phyloP scores from a whole-genome alignment of 1,284 basidiomycete species.

The Coriolopsis trogii region DNA sequence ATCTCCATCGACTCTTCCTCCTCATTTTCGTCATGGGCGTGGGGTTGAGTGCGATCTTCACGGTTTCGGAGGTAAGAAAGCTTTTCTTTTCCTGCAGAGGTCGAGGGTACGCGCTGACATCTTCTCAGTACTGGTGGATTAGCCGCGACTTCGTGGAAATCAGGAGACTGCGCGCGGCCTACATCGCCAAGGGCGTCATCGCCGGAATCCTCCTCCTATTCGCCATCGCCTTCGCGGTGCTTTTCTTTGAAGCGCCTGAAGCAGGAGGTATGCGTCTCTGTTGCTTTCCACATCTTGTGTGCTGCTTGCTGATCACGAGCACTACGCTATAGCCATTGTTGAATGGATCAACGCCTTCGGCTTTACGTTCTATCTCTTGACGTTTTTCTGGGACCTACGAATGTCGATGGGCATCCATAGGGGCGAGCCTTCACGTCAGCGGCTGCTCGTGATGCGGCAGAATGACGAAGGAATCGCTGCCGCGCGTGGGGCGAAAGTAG shows the following conservation, averaged over 20 bases:
- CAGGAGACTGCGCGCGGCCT: conserved; percentile 54
- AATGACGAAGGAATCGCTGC: conserved; percentile 8
- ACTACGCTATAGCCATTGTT: conserved; percentile 57
- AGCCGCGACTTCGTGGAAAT: conserved; percentile 54
- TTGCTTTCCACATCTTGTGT: background rate
- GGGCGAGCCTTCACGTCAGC: conserved; percentile 19
- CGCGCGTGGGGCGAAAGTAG: conserved; percentile 11
- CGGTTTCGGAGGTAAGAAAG: conserved; percentile 63
- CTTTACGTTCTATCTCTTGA: conserved; percentile 47
- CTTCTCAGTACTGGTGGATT: conserved; percentile 63
- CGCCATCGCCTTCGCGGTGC: conserved; percentile 62
- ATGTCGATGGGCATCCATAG: conserved; percentile 20
- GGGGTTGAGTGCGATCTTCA: conserved; percentile 69
- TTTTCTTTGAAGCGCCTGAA: conserved; percentile 47
- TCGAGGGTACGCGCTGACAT: background rate
- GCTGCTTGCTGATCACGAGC: no score
- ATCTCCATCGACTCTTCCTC: conserved; percentile 59
- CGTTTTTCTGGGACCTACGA: conserved; percentile 25
- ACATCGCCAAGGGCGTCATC: conserved; percentile 62
- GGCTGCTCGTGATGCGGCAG: conserved; percentile 15
- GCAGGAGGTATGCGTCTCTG: conserved; percentile 49
- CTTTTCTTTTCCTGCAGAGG: background rate
- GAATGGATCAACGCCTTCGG: conserved; percentile 77
- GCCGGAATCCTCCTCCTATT: conserved; percentile 57
- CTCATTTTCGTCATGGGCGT: conserved; percentile 63